Evolutionary conservation across 2,329 filamentous ascomycete genomes (phyloP).

Genomic region (Lecanicillium sp.): DNA sequence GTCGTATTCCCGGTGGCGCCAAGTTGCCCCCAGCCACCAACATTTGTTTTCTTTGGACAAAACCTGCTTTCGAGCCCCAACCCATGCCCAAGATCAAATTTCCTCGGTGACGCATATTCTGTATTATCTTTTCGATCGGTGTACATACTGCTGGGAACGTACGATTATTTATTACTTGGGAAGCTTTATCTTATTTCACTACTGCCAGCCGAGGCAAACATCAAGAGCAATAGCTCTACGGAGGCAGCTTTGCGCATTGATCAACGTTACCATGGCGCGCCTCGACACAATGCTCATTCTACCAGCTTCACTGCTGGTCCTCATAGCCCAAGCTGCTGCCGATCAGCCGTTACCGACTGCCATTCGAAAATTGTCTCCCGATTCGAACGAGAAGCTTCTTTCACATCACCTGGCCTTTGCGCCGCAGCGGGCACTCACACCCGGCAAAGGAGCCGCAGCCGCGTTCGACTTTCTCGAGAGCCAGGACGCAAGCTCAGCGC

Average conservation of each 20-base stretch:
- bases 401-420: slow-evolving; percentile 55
- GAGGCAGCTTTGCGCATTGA: no score
- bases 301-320: slow-evolving; percentile 36
- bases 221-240: no score
- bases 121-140: no score
- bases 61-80: neutral
- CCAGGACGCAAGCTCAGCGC: slow-evolving; percentile 14
- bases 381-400: slow-evolving; percentile 66
- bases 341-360: slow-evolving; percentile 43
- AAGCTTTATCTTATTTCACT: no score
- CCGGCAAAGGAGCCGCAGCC: slow-evolving; percentile 22
- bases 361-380: slow-evolving; percentile 63
- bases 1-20: no score
- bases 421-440: slow-evolving; percentile 12
- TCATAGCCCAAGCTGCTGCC: slow-evolving; percentile 31
- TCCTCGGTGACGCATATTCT: neutral
- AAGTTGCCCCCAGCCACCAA: slow-evolving; percentile 8
- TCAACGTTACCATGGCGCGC: slow-evolving; percentile 27
- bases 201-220: no score
- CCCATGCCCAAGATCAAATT: slow-evolving; percentile 2
- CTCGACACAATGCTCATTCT: slow-evolving; percentile 27
- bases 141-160: no score
- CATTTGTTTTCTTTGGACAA: slow-evolving; percentile 2
- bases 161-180: no score
- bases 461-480: slow-evolving; percentile 20